phyloP scores from a whole-genome alignment of 345 rosid species.

The Populus ilicifolia region DNA sequence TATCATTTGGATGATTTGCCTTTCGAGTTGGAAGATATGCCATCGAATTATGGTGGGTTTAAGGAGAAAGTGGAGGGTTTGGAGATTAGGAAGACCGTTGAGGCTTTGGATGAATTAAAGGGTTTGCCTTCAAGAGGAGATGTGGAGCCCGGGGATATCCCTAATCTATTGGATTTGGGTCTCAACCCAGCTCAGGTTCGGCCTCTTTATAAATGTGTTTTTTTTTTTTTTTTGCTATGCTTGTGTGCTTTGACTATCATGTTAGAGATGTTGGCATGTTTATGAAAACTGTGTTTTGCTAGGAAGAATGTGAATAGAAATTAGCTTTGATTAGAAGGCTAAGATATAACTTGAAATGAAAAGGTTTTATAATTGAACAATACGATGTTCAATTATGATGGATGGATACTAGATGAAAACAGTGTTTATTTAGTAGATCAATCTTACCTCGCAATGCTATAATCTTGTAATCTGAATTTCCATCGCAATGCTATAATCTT shows the following conservation, averaged over 20 bases:
- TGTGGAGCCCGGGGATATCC: slow-evolving; percentile 87
- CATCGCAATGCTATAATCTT: background rate
- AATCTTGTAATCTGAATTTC: background rate
- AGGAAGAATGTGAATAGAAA: background rate
- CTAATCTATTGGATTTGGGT: slow-evolving; percentile 83
- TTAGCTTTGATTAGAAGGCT: background rate
- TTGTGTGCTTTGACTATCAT: background rate
- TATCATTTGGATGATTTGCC: slow-evolving; percentile 93
- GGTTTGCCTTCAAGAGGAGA: slow-evolving; percentile 86
- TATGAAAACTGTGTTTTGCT: background rate
- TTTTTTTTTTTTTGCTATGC: background rate
- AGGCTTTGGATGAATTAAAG: slow-evolving; percentile 79
- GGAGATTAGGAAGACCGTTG: slow-evolving; percentile 82
- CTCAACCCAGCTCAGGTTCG: slow-evolving; percentile 70
- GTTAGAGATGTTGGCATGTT: background rate
- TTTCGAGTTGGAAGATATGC: slow-evolving; percentile 81
- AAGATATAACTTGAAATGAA: background rate
- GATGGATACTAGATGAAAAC: background rate
- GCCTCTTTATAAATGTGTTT: background rate
- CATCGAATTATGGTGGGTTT: slow-evolving; percentile 69
- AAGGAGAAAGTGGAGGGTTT: slow-evolving; percentile 66
- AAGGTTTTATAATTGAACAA: background rate
- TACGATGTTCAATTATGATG: background rate
- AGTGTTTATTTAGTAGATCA: background rate
- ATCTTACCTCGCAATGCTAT: background rate